phyloP scores from a whole-genome alignment of 2,329 filamentous ascomycete species.

The Orbilia quercus region DNA sequence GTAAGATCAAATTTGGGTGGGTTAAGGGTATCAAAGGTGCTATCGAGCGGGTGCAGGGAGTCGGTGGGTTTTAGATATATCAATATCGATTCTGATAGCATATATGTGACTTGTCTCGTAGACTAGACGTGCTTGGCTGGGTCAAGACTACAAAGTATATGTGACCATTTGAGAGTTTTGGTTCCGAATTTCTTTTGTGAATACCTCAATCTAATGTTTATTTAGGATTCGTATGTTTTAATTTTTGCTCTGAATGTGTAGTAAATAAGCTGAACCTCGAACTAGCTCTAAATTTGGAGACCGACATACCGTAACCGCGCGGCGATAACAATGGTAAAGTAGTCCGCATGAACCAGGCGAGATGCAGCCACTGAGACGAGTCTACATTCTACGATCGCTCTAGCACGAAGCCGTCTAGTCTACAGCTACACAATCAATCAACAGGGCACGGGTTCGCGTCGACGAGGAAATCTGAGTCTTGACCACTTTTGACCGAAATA shows the following conservation, averaged over 20 bases:
- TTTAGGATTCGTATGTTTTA: too few species aligned
- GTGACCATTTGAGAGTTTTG: too few species aligned
- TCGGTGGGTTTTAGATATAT: conserved; percentile 70
- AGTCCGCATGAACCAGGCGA: background rate
- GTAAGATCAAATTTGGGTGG: conserved; percentile 67
- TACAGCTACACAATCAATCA: too few species aligned
- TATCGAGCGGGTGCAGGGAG: conserved; percentile 70
- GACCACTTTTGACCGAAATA: too few species aligned
- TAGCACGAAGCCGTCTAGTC: conserved; percentile 1
- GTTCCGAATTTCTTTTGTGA: background rate
- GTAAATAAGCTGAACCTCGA: too few species aligned
- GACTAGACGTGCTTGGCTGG: too few species aligned
- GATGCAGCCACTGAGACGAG: background rate
- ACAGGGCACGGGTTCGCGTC: too few species aligned
- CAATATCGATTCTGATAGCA: background rate
- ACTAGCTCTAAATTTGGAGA: conserved; percentile 9
- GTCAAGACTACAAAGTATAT: too few species aligned
- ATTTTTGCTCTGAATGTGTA: too few species aligned
- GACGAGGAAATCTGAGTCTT: too few species aligned
- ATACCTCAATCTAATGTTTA: background rate
- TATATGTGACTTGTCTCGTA: too few species aligned
- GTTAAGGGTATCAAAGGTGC: conserved; percentile 70
- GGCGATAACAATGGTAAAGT: too few species aligned
- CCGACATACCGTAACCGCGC: conserved; percentile 28
- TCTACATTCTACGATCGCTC: conserved; percentile 6